Base-by-base conservation (phyloP, 1,139 yeast genomes). In the Candida freyschussii region DNA sequence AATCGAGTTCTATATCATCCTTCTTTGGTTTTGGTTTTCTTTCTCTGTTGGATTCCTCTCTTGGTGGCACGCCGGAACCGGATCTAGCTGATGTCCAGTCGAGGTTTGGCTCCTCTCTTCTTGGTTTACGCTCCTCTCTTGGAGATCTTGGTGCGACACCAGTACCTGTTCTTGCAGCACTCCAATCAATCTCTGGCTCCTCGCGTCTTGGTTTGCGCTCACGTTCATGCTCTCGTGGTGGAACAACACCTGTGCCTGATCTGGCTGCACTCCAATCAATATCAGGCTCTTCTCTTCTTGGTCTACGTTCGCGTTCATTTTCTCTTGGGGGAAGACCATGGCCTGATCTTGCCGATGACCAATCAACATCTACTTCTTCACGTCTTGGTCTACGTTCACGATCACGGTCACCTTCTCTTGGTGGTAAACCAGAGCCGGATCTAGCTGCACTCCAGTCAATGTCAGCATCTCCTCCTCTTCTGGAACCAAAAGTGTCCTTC, bases 171-270 rank as follows among this genome's bases (percentile, higher is more conserved):
- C 52, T 54, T 17, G 62, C 62, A 17, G 60, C 41, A 28, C 64
- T 56, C 73, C 73, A 67, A 49, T 69, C 75, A 27, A 68, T 45
- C 12, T 62, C 64, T 20, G 66, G 65, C 40, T 67, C 72, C 36
- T 62, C 64, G 40, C 56, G 52, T 47, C 52, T 59, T 32, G 62
- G 59, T 39, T 56, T 53, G 36, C 56, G 50, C 32, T 53, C 50
- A 17, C 52, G 53, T 43, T 41, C 32, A 39, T 40, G 52, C 37
- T 56, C 66, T 59, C 46, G 54, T 50, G 44, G 59, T 39, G 72
- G 70, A 19, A 27, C 23, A 57, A 53, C 49, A 24, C 23, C 30
- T 8, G 35, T 42, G 17, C 44, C 24, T 13, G 40, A 45, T 44
- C 53, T 56, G 13, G 63, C 62, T 15, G 60, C 41, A 27, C 65